Conservation (phyloP, 1,284 basidiomycete genomes). For the Rhodotorula mucilaginosa region DNA sequence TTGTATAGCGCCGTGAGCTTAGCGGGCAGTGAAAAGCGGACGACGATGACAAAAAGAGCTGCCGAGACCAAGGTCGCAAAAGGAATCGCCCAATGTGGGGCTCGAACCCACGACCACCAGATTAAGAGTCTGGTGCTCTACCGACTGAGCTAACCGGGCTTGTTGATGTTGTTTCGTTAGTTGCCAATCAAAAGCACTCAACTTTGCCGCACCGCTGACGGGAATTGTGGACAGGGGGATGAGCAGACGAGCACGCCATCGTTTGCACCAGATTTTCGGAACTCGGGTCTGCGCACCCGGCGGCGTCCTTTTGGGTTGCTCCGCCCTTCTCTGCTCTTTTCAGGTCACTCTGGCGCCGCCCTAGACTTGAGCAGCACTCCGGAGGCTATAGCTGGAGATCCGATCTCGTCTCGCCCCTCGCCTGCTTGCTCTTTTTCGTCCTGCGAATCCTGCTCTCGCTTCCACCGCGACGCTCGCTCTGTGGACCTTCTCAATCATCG, state of each 20-base stretch:
- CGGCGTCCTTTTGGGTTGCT: background rate
- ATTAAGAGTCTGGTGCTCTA: conserved; percentile 25
- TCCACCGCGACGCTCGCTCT: background rate
- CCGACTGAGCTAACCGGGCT: conserved; percentile 26
- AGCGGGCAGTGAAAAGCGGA: background rate
- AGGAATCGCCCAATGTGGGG: conserved; percentile 40
- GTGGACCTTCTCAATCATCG: background rate
- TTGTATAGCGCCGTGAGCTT: background rate
- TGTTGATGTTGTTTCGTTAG: background rate
- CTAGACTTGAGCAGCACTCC: background rate
- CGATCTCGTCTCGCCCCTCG: background rate
- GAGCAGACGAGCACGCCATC: background rate
- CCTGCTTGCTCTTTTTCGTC: background rate
- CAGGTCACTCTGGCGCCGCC: background rate
- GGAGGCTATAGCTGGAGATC: background rate
- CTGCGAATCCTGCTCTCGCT: background rate
- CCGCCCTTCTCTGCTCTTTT: background rate
- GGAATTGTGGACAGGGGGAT: background rate
- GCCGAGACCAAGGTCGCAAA: background rate
- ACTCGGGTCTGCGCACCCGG: background rate
- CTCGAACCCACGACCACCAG: conserved; percentile 42
- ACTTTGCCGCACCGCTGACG: background rate
- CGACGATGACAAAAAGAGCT: no score
- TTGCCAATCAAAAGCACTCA: background rate
- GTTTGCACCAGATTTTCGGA: background rate